phyloP scores from a whole-genome alignment of 148 eudicot genomes.

The Chenopodium formosanum region DNA sequence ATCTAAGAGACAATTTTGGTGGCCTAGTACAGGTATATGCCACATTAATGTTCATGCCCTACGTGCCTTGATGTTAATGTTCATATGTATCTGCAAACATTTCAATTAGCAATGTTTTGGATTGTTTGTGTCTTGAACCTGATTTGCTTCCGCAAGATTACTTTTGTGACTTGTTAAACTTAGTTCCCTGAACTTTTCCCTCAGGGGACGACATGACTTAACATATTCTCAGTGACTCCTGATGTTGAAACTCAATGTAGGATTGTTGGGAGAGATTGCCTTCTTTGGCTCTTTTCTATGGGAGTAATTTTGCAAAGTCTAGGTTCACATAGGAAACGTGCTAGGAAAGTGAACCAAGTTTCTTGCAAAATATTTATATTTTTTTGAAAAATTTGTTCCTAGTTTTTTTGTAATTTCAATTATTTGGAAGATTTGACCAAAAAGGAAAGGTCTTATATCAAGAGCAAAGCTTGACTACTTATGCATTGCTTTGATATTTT shows the following conservation, averaged over 20 bases:
- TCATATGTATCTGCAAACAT: background rate
- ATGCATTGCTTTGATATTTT: no score
- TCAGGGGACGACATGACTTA: background rate
- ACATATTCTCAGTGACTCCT: background rate
- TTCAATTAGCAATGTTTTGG: background rate
- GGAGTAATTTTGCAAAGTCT: background rate
- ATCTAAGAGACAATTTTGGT: slow-evolving; percentile 89
- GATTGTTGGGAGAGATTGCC: background rate
- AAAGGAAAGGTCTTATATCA: background rate
- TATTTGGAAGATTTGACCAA: background rate
- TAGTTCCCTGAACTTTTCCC: background rate
- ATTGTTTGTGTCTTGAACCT: background rate
- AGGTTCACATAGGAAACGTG: background rate
- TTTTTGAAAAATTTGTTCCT: background rate
- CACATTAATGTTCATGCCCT: slow-evolving; percentile 12
- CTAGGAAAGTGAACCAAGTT: background rate
- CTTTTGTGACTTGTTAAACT: background rate
- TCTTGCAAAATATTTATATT: background rate
- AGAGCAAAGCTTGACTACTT: background rate
- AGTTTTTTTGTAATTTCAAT: no score
- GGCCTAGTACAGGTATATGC: slow-evolving; percentile 85
- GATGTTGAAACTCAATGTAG: background rate
- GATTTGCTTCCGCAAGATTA: background rate
- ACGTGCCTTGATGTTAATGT: slow-evolving; percentile 7
- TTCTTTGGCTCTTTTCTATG: background rate